These are phyloP conservation scores for Lavandula angustifolia DNA, from an alignment of 257 asterid species.

Conservation along the genomic window DNA sequence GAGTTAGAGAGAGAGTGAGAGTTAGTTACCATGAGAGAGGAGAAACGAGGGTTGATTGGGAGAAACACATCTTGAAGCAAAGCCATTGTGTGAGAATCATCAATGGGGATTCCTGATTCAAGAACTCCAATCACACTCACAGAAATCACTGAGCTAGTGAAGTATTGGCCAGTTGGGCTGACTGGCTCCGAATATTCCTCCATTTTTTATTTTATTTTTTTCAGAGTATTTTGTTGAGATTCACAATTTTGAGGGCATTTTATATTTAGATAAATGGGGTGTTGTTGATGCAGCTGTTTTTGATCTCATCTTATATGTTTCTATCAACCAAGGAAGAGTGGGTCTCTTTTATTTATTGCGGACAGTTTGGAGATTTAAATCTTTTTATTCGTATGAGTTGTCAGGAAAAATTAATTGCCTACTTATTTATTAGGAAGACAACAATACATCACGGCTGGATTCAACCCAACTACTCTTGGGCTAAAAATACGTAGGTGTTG, in stretches of 20 bases:
- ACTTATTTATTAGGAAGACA: no score
- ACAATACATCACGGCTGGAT: no score
- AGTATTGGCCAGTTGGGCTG: conserved; percentile 52
- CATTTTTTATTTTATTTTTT: background rate
- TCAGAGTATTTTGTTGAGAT: no score
- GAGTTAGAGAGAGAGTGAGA: no score
- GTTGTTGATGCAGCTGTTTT: background rate
- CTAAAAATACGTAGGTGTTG: no score
- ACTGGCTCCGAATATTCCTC: conserved; percentile 40
- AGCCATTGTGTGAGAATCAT: conserved; percentile 31
- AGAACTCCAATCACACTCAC: conserved; percentile 44
- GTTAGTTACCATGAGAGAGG: conserved; percentile 47
- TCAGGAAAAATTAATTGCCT: no score
- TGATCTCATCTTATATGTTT: background rate
- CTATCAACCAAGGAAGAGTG: background rate
- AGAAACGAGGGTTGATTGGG: conserved; percentile 54
- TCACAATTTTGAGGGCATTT: no score
- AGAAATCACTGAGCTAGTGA: conserved; percentile 52
- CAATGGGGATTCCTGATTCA: conserved; percentile 42
- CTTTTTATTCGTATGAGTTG: no score
- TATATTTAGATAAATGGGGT: background rate
- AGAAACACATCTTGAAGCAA: conserved; percentile 41
- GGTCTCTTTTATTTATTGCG: conserved; percentile 26
- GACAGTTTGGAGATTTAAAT: conserved; percentile 6
- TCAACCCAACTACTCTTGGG: no score